Conservation (phyloP, 192 early-diverging fungal genomes). For the Podila clonocystis region DNA sequence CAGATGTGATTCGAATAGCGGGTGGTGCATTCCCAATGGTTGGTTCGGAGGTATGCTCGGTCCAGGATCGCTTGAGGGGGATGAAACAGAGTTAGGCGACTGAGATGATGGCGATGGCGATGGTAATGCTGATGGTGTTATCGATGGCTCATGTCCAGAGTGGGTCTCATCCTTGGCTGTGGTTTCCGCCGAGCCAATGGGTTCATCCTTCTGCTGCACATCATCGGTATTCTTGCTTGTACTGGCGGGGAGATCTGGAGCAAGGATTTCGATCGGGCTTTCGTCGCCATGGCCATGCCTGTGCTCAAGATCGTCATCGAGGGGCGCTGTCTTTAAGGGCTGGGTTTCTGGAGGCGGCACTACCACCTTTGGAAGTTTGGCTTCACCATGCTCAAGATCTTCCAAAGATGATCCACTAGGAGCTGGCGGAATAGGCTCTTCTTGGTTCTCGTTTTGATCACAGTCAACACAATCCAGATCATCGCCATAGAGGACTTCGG, state of each 20-base stretch:
- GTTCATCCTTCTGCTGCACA: too few species aligned
- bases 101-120: too few species aligned
- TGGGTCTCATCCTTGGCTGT: too few species aligned
- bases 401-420: not conserved
- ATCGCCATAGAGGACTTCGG: slow-evolving; percentile 28
- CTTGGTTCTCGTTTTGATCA: not conserved
- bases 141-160: too few species aligned
- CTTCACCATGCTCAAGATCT: not conserved
- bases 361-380: not conserved
- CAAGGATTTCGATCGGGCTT: not conserved
- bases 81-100: too few species aligned
- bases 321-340: not conserved
- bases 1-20: slow-evolving; percentile 20
- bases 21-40: slow-evolving; percentile 8
- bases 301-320: not conserved
- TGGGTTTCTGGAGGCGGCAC: not conserved
- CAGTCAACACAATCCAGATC: not conserved
- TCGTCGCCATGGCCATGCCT: not conserved
- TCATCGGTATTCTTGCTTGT: too few species aligned
- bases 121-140: too few species aligned
- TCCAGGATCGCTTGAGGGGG: too few species aligned
- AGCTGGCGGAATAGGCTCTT: not conserved
- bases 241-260: not conserved
- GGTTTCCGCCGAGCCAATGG: too few species aligned
- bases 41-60: too few species aligned